Evolutionary conservation across 352 stramenopile genomes (phyloP), one percentile per base, ranked within the genome.

Genomic region (Phytophthora colocasiae): DNA sequence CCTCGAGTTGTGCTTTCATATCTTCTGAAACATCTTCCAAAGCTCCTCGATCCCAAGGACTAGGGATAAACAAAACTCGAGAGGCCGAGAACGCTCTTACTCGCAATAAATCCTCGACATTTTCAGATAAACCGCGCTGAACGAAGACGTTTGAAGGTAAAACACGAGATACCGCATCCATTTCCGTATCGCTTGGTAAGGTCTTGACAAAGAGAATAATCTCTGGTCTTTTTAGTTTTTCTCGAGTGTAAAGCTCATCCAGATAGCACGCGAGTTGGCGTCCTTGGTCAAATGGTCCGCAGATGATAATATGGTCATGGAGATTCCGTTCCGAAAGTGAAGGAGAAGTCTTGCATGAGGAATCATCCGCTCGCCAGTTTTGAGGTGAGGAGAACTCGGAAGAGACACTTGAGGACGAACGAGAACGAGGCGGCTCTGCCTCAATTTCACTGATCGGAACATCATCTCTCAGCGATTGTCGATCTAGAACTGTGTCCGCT

Each of bases 81-180:
- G 66, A 64, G 4, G 82, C 80, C 0, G 75, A 66, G 39, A 73
- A 80, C 5, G 69, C 77, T 24, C 80, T 62, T 7, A 91, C 77
- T 41, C 69, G 78, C 4, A 87, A 46, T 19, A 91, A 45, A 34
- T 89, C 80, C 39, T 87, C 80, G 26, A 88, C 71, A 14, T 78
- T 84, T 56, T 86, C 66, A 8, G 73, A 5, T 5, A 73, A 58
- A 11, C 82, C 80, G 12, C 73, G 63, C 43, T 87, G 67, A 1
- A 87, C 58, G 43, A 75, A 83, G 29, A 87, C 77, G 41, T 83
- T 78, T 3, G 58, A 15, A 10, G 81, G 74, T n/a, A 90, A 54
- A 4, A 52, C 53, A 0, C 26, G 38, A 3, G 58, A 22, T 11
- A 83, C 34, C 15, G 72, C 73, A 17, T 76, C 66, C 45, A 84